A percentile compares a stretch with the other conserved stretches of the same genome.
Conservation (phyloP, 805 yeast species). For the Spathaspora sp. region DNA sequence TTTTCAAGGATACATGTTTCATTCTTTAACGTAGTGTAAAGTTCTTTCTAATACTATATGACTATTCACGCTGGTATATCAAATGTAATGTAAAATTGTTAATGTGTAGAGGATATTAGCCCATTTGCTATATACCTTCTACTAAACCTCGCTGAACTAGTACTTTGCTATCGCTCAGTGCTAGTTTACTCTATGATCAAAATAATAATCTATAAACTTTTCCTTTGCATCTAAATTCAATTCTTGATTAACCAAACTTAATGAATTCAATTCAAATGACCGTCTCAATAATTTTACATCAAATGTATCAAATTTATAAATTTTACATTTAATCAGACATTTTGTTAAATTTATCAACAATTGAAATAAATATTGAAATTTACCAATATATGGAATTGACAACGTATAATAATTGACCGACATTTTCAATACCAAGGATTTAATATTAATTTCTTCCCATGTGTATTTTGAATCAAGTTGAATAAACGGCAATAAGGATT, state of each 20-base stretch:
- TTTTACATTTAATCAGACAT: slow-evolving; percentile 23
- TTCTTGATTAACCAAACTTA: slow-evolving; percentile 25
- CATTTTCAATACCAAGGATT: slow-evolving; percentile 35
- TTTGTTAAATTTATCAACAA: slow-evolving; percentile 19
- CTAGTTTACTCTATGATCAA: slow-evolving; percentile 9
- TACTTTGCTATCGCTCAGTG: neutral
- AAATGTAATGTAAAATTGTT: too few relatives aligned
- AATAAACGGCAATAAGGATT: slow-evolving; percentile 61
- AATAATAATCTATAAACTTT: slow-evolving; percentile 23
- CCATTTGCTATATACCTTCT: too few relatives aligned
- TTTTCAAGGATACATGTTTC: too few relatives aligned
- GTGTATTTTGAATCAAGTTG: slow-evolving; percentile 12
- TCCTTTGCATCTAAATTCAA: slow-evolving; percentile 27
- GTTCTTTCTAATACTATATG: too few relatives aligned
- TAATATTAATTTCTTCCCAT: slow-evolving; percentile 21
- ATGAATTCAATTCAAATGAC: slow-evolving; percentile 30
- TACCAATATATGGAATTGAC: slow-evolving; percentile 29
- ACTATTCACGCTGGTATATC: too few relatives aligned
- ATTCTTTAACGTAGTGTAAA: too few relatives aligned
- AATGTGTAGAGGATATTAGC: too few relatives aligned
- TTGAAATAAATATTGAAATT: slow-evolving; percentile 17
- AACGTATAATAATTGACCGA: slow-evolving; percentile 34
- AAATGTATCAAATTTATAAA: slow-evolving; percentile 18
- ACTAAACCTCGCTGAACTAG: too few relatives aligned
- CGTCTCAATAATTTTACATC: slow-evolving; percentile 13